Conservation (phyloP, 164 flowering plant species). For the Santalum album region DNA sequence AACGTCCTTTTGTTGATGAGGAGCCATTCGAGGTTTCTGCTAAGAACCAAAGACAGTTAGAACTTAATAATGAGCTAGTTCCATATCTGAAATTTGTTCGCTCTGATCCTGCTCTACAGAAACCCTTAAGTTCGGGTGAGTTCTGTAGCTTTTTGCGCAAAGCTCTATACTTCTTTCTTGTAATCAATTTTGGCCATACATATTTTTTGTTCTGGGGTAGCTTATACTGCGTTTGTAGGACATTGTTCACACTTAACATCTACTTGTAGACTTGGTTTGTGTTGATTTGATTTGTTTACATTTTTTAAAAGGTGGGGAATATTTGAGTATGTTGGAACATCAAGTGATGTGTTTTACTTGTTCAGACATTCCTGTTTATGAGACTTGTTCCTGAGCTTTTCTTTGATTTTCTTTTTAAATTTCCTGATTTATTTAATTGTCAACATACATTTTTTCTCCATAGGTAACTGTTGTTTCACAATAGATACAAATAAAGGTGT, state of each 20-base stretch:
- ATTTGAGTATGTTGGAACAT: no score
- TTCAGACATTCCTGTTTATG: no score
- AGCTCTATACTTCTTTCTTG: not conserved
- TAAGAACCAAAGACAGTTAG: not conserved
- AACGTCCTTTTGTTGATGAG: not conserved
- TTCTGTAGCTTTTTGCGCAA: not conserved
- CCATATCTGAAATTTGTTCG: constrained; percentile 11
- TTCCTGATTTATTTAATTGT: no score
- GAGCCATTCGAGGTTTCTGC: not conserved
- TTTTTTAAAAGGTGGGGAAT: no score
- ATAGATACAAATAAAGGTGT: not conserved
- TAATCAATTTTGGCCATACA: no score
- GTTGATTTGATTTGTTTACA: no score
- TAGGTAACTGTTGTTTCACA: constrained; percentile 2
- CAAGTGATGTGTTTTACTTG: no score
- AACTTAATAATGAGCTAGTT: not conserved
- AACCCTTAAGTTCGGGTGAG: not conserved
- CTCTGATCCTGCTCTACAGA: constrained; percentile 4
- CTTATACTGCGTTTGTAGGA: no score
- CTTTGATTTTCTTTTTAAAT: not conserved
- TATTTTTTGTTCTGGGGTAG: no score
- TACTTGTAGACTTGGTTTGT: no score
- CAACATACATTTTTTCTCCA: no score
- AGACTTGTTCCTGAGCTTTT: not conserved
- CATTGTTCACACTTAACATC: no score